Base-by-base conservation (phyloP, 225 moss, liverwort and hornwort species). In the Physcomitrium patens region DNA sequence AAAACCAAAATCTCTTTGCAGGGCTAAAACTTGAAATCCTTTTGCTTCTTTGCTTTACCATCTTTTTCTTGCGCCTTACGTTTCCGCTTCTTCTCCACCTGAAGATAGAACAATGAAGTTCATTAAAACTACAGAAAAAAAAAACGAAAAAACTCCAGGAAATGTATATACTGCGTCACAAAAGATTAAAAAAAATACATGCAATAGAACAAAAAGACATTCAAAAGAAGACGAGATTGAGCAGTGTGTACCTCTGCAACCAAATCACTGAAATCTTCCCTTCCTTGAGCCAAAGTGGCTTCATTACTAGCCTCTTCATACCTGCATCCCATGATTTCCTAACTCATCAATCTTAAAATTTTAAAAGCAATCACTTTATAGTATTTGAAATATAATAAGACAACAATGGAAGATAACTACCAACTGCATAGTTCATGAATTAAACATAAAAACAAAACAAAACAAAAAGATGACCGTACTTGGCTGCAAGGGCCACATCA, bases 271-370 rank as follows among this genome's bases (percentile, higher is more conserved):
- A 97, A 97, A 63, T 97, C 97, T 77, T 97, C 97, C 76, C 94
- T 82, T 73, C 84, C 83, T 82, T 97, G 97, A 19, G 86, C 87
- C 78, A 93, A 79, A 37, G 91, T 92, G 50, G 94, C 97, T 84
- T 97, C 97, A 63, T 97, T 89, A 60, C 97, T 94, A 23, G 97
- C 97, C 82, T 94, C 94, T 86, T 97, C 97, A 27, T 92, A 94
- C 79, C 96, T 96, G 89, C 73, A 73, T 47, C 37, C 67, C 72
- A 68, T 59, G 79, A 69, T 64, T 37, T 37, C 65, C 53, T 24
- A 58, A 69, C 54, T 69, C 79, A 69, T 5, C 31, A 37, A 37
- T 37, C 31, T 37, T 37, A 37, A 37, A 37, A 4, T 37, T 37
- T 37, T 37, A 4, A 37, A 37, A 22, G 80, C 26, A 80, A 47